A percentile compares a stretch with the other conserved stretches of the same genome.
phyloP scores from a whole-genome alignment of 306 rosid species.

The Cucumis cinereus region DNA sequence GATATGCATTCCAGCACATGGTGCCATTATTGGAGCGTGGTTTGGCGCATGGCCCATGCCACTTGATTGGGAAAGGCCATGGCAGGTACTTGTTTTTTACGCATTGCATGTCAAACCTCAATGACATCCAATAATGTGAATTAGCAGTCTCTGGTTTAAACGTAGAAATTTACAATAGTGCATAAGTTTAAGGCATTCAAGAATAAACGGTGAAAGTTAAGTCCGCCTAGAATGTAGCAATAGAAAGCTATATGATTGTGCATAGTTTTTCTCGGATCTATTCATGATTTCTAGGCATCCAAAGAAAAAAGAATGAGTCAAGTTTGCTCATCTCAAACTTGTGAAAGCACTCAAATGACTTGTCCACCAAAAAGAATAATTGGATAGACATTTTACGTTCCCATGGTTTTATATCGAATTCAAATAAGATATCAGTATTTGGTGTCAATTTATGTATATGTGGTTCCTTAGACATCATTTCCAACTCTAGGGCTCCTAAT shows the following conservation, averaged over 20 bases:
- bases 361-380: background rate
- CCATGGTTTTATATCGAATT: background rate
- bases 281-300: background rate
- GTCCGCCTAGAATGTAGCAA: background rate
- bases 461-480: background rate
- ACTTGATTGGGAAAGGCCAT: conserved; percentile 97
- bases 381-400: background rate
- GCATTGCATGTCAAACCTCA: background rate
- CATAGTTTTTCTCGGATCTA: background rate
- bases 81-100: conserved; percentile 53
- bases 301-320: background rate
- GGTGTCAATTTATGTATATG: background rate
- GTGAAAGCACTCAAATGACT: background rate
- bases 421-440: background rate
- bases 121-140: background rate
- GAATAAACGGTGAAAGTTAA: background rate
- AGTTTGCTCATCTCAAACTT: background rate
- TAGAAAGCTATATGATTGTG: background rate
- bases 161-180: background rate
- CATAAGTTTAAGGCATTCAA: background rate
- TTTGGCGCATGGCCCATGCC: conserved; percentile 99
- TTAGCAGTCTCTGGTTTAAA: background rate
- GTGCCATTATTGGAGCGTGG: conserved; percentile 86
- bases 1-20: conserved; percentile 78
- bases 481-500: background rate